A percentile compares a stretch with the other conserved stretches of the same genome.
These are phyloP conservation scores for Trypethelium eluteriae DNA, from an alignment of 495 filamentous ascomycete genomes.

Conservation along the genomic window DNA sequence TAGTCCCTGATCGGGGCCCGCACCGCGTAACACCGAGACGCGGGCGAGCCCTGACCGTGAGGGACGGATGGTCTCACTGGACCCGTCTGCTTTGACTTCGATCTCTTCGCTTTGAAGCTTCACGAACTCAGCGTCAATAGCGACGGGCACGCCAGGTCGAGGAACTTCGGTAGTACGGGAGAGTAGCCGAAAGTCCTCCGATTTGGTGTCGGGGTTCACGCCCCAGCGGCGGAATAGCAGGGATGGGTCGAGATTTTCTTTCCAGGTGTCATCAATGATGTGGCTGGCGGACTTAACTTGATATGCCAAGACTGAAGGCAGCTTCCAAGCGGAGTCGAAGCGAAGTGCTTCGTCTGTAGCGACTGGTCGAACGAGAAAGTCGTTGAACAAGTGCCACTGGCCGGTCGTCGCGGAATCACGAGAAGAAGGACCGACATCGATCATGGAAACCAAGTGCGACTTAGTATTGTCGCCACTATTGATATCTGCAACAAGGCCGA, in stretches of 20 bases:
- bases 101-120: conserved; percentile 83
- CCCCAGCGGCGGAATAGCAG: conserved; percentile 70
- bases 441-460: conserved; percentile 81
- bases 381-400: conserved; percentile 93
- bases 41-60: conserved; percentile 76
- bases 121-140: conserved; percentile 94
- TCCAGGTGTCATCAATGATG: conserved; percentile 76
- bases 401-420: conserved; percentile 44
- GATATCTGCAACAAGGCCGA: conserved; percentile 85
- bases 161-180: conserved; percentile 57
- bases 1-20: conserved; percentile 63
- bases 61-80: conserved; percentile 75
- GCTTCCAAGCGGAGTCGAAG: conserved; percentile 86
- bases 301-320: conserved; percentile 76
- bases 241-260: conserved; percentile 67
- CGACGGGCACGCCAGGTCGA: conserved; percentile 62
- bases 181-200: conserved; percentile 51
- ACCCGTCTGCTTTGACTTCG: conserved; percentile 84
- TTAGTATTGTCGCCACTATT: conserved; percentile 75
- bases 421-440: conserved; percentile 74
- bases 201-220: conserved; percentile 47
- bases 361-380: conserved; percentile 84
- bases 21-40: conserved; percentile 77
- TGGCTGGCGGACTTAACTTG: conserved; percentile 71
- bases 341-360: conserved; percentile 72